Percentiles rank a stretch among this genome's conserved stretches.
Conservation (phyloP, 1,284 basidiomycete genomes). For the Cutaneotrichosporon sp. region DNA sequence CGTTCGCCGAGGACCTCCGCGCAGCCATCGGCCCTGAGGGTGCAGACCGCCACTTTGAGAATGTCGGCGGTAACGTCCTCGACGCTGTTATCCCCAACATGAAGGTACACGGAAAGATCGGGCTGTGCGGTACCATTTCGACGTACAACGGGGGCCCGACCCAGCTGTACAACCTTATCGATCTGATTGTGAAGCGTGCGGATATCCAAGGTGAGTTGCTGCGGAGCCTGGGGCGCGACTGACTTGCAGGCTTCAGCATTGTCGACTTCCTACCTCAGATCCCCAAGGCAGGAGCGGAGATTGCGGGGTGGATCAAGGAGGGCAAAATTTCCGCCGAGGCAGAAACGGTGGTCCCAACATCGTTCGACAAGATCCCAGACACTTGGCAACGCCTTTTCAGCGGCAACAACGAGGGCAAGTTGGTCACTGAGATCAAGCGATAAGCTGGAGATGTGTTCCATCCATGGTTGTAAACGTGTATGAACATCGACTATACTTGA, state of each 20-base stretch:
- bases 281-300: background rate
- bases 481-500: too few species aligned
- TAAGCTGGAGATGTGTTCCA: too few species aligned
- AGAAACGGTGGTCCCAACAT: slow-evolving; percentile 18
- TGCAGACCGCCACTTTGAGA: slow-evolving; percentile 43
- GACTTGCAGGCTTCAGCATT: slow-evolving; percentile 41
- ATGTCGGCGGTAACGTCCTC: slow-evolving; percentile 50
- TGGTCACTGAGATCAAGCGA: slow-evolving; percentile 24
- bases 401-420: slow-evolving; percentile 28
- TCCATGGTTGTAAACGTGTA: too few species aligned
- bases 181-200: slow-evolving; percentile 22
- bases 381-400: slow-evolving; percentile 25
- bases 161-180: slow-evolving; percentile 16
- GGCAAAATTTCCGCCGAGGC: slow-evolving; percentile 11
- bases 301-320: slow-evolving; percentile 11
- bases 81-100: slow-evolving; percentile 42
- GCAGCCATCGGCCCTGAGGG: slow-evolving; percentile 19
- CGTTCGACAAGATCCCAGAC: slow-evolving; percentile 27
- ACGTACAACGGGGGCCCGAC: slow-evolving; percentile 8
- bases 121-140: slow-evolving; percentile 41
- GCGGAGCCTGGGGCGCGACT: too few species aligned
- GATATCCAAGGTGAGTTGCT: slow-evolving; percentile 32
- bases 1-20: slow-evolving; percentile 7
- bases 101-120: slow-evolving; percentile 46
- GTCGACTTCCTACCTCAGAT: slow-evolving; percentile 24